phyloP scores from a whole-genome alignment of 306 rosid genomes.

The Begonia fuchsioides region DNA sequence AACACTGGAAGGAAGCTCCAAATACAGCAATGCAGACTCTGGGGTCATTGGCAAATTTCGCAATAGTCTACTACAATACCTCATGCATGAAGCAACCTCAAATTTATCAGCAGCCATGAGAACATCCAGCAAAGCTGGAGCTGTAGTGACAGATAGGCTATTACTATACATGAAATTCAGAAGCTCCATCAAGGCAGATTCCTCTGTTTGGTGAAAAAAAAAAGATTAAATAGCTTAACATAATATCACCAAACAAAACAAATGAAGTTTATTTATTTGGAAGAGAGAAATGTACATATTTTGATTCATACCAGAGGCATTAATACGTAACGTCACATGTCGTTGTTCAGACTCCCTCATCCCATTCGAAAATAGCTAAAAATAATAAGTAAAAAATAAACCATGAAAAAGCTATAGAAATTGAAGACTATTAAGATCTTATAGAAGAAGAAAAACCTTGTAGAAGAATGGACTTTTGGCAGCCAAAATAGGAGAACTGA shows the following conservation, averaged over 20 bases:
- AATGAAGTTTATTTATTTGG: neutral
- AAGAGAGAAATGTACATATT: neutral
- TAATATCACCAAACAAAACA: neutral
- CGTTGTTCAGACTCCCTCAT: conserved; percentile 94
- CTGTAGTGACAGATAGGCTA: conserved; percentile 37
- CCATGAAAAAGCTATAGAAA: neutral
- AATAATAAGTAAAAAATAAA: neutral
- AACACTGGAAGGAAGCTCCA: conserved; percentile 88
- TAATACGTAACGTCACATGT: conserved; percentile 69
- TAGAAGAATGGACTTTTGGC: conserved; percentile 97
- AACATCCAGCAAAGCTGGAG: conserved; percentile 79
- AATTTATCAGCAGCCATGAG: conserved; percentile 97
- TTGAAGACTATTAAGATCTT: conserved; percentile 1
- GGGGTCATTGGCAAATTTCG: conserved; percentile 77
- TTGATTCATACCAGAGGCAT: conserved; percentile 58
- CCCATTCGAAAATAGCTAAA: conserved; percentile 86
- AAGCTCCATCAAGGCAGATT: conserved; percentile 91
- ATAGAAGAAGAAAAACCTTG: conserved; percentile 33
- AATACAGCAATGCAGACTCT: conserved; percentile 77
- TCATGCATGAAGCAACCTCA: conserved; percentile 97
- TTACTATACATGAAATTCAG: conserved; percentile 86
- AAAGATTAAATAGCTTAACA: conserved; percentile 1
- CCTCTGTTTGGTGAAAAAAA: conserved; percentile 55
- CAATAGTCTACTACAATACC: conserved; percentile 61
- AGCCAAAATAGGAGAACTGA: conserved; percentile 96